Evolutionary conservation across 257 asterid genomes (phyloP), one percentile per base, ranked within the genome.

Genomic region (Plectranthus barbatus): DNA sequence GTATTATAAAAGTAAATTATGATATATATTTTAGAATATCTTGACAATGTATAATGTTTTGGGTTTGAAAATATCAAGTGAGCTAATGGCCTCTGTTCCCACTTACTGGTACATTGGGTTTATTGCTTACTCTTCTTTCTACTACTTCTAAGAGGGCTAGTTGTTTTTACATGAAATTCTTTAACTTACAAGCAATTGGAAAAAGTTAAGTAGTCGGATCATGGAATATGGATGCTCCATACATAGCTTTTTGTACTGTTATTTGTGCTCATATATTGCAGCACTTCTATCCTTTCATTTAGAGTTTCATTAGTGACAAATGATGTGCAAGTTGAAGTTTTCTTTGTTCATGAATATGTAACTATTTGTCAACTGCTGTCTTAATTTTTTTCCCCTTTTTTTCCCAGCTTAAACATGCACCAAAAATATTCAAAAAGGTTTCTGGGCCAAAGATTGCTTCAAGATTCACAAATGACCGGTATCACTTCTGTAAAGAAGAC

Each of bases 331-430:
- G 45, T 44, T 39, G 17, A 70, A 45, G 21, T 19, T 20, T 9
- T 69, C 50, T 23, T 51, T 52, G 23, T 19, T 50, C 47, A 23
- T 19, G 39, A 26, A 11, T 57, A 19, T 37, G 44, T 14, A 21
- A 8, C 21, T 20, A 37, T 31, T 62, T 52, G 42, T 36, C 44
- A 34, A 23, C 18, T 3, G 12, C 17, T 49, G 50, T 12, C 68
- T 51, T 4, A 5, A 20, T 11, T 2, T 1, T 31, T 58, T 36
- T 15, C 19, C 20, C 54, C 18, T 3, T 1, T 21, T 47, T 40
- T 47, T 45, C 75, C 44, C 70, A 89, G 99, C 85, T 92, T 67
- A 85, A 85, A 51, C 81, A 85, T 76, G 96, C 95, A 12, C 99
- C 99, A 13, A 92, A 82, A 72, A 21, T 92, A 74, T 82, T 47